phyloP scores from a whole-genome alignment of 495 filamentous ascomycete genomes.

The Penicillium dipodomyicola region DNA sequence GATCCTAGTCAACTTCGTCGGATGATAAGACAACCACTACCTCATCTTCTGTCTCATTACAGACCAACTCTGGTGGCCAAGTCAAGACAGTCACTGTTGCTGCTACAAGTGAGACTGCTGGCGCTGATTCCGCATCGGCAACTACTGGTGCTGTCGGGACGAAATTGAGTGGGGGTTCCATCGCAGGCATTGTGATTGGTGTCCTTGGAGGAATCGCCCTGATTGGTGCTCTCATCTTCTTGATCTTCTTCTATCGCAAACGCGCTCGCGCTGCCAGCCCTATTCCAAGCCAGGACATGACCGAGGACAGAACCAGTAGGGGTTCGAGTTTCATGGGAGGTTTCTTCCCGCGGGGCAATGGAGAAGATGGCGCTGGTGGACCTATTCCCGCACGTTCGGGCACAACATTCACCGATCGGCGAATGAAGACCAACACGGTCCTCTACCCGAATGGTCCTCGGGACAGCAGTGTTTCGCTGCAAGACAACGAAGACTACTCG shows the following conservation, averaged over 20 bases:
- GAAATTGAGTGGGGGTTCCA: constrained; percentile 36
- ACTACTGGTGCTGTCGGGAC: constrained; percentile 13
- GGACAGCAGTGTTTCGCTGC: constrained; percentile 51
- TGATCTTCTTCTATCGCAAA: constrained; percentile 45
- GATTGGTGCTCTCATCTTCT: constrained; percentile 37
- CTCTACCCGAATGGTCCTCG: constrained; percentile 49
- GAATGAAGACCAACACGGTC: constrained; percentile 43
- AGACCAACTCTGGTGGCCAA: constrained; percentile 46
- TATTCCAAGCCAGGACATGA: constrained; percentile 35
- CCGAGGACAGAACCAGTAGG: constrained; percentile 45
- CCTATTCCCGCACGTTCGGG: constrained; percentile 20
- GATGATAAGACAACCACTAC: constrained; percentile 36
- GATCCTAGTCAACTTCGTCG: constrained; percentile 29
- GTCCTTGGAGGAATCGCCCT: constrained; percentile 45
- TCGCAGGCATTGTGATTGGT: constrained; percentile 52
- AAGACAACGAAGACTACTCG: constrained; percentile 58
- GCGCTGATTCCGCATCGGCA: constrained; percentile 12
- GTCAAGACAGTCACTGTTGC: constrained; percentile 53
- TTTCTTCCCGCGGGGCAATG: constrained; percentile 41
- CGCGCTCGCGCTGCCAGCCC: constrained; percentile 35
- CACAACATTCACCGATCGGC: constrained; percentile 44
- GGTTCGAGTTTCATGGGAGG: constrained; percentile 46
- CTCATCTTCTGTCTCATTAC: constrained; percentile 32
- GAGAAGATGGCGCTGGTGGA: constrained; percentile 35
- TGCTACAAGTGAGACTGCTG: constrained; percentile 35